These are phyloP conservation scores for Aspergillus nomiae DNA, from an alignment of 2,329 filamentous ascomycete genomes.

Conservation along the genomic window DNA sequence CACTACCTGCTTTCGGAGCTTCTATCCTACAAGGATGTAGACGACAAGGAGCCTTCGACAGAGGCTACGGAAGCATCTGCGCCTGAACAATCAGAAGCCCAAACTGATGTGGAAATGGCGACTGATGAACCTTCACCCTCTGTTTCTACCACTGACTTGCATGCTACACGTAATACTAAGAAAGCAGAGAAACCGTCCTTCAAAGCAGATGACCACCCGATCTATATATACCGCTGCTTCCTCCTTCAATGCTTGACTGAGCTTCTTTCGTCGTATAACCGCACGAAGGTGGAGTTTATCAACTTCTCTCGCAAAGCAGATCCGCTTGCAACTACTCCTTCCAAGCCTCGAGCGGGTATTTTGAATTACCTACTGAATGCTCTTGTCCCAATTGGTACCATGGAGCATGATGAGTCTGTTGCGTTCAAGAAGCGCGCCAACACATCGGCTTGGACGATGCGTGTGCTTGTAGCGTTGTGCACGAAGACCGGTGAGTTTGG, in stretches of 20 bases:
- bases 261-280: constrained; percentile 86
- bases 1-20: constrained; percentile 93
- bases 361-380: constrained; percentile 91
- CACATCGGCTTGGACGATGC: constrained; percentile 83
- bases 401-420: constrained; percentile 73
- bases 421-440: constrained; percentile 79
- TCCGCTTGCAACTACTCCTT: constrained; percentile 79
- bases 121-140: constrained; percentile 40
- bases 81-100: constrained; percentile 35
- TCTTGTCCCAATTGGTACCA: constrained; percentile 67
- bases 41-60: constrained; percentile 70
- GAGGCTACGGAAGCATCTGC: constrained; percentile 30
- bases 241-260: constrained; percentile 89
- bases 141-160: constrained; percentile 33
- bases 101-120: constrained; percentile 55
- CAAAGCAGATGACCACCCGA: constrained; percentile 90
- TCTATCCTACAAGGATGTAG: constrained; percentile 86
- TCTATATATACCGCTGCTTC: constrained; percentile 96
- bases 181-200: constrained; percentile 73
- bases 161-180: constrained; percentile 51
- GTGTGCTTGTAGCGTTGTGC: constrained; percentile 82
- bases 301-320: constrained; percentile 95
- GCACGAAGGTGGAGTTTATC: constrained; percentile 97
- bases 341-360: constrained; percentile 89
- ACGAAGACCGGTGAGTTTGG: constrained; percentile 81